Conservation (phyloP, 148 eudicot species). For the Silene uniflora region DNA sequence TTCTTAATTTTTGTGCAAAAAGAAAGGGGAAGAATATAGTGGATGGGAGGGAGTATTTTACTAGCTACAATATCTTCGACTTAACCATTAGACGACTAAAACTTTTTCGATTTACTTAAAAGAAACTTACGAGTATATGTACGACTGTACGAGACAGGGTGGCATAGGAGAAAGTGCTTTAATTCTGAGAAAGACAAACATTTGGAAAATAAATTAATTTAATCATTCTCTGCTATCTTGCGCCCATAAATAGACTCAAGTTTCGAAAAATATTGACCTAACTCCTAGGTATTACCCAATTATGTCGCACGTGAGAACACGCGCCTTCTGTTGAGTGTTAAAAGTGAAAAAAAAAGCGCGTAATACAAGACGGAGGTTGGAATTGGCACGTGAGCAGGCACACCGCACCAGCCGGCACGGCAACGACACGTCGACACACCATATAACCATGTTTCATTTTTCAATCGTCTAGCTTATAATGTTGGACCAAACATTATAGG, state of each 20-base stretch:
- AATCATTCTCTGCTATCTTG: slow-evolving; percentile 10
- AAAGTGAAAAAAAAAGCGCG: too few relatives aligned
- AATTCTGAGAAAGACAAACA: not conserved
- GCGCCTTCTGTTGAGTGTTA: not conserved
- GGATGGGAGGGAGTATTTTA: too few relatives aligned
- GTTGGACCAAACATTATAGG: not conserved
- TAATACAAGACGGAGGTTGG: not conserved
- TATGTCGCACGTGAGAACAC: not conserved
- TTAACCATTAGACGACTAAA: too few relatives aligned
- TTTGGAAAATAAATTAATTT: not conserved
- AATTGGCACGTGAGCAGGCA: slow-evolving; percentile 22
- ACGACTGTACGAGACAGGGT: too few relatives aligned
- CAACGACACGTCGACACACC: slow-evolving; percentile 13
- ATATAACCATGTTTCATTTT: slow-evolving; percentile 20
- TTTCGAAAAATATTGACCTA: slow-evolving; percentile 3
- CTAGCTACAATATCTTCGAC: too few relatives aligned
- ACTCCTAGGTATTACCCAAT: not conserved
- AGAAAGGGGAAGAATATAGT: too few relatives aligned
- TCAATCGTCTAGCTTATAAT: too few relatives aligned
- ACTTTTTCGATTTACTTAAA: too few relatives aligned
- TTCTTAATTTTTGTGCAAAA: too few relatives aligned
- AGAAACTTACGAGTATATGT: too few relatives aligned
- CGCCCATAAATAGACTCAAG: not conserved
- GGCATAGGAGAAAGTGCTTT: too few relatives aligned
- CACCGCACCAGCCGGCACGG: slow-evolving; percentile 27